phyloP scores from a whole-genome alignment of 1,284 basidiomycete genomes.

The Ganoderma lingzhi region DNA sequence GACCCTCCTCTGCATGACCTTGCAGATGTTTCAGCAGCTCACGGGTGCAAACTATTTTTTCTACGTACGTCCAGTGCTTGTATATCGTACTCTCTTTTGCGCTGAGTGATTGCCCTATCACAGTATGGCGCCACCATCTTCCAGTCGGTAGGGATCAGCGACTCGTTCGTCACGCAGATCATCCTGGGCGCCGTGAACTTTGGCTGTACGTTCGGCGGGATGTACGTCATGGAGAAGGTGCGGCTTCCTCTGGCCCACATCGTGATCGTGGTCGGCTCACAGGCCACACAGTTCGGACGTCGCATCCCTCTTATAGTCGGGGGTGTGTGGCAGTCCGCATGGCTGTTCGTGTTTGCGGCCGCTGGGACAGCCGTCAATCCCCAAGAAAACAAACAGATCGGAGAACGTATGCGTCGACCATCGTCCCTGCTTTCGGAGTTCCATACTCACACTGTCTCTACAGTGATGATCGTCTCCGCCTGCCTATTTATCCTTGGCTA shows the following conservation, averaged over 20 bases:
- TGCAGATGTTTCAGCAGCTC: constrained; percentile 74
- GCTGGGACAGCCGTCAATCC: constrained; percentile 77
- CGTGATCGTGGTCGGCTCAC: background rate
- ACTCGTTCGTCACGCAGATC: constrained; percentile 77
- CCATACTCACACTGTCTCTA: constrained; percentile 10
- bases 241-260: constrained; percentile 22
- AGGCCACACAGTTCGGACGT: constrained; percentile 59
- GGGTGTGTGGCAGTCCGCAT: constrained; percentile 76
- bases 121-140: constrained; percentile 72
- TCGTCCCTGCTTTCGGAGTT: constrained; percentile 26
- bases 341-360: constrained; percentile 83
- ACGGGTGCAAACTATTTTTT: constrained; percentile 62
- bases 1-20: constrained; percentile 67
- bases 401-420: constrained; percentile 49
- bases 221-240: constrained; percentile 75
- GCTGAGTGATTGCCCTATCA: background rate
- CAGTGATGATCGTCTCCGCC: constrained; percentile 81
- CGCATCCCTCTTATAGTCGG: constrained; percentile 71
- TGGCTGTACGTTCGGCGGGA: constrained; percentile 71
- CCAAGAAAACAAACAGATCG: constrained; percentile 53
- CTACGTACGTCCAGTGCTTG: constrained; percentile 47
- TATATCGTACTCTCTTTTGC: background rate
- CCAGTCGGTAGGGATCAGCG: constrained; percentile 67
- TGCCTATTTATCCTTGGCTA: constrained; percentile 84
- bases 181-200: constrained; percentile 79